Conservation (phyloP, 768 basidiomycete species). For the Agrocybe praecox region DNA sequence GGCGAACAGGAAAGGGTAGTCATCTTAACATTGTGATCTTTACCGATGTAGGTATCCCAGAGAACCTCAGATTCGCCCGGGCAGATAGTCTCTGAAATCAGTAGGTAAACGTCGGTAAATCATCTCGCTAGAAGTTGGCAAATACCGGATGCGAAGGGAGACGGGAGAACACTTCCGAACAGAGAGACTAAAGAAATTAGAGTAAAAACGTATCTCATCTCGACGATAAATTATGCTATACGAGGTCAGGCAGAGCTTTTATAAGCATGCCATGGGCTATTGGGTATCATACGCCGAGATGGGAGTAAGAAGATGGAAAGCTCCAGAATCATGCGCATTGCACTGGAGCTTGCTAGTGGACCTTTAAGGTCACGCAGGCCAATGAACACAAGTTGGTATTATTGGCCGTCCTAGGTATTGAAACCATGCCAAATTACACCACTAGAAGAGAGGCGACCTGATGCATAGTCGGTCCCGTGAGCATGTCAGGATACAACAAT, state of each 20-base stretch:
- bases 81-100: constrained; percentile 7
- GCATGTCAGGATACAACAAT: too few species aligned
- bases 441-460: too few species aligned
- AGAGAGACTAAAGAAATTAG: background rate
- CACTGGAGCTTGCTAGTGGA: constrained; percentile 1
- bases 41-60: constrained; percentile 38
- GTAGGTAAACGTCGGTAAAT: background rate
- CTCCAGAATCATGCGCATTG: background rate
- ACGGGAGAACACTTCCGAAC: background rate
- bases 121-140: too few species aligned
- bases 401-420: too few species aligned
- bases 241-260: background rate
- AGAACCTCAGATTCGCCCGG: constrained; percentile 11
- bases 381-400: too few species aligned
- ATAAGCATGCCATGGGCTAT: background rate
- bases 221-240: background rate
- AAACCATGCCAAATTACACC: too few species aligned
- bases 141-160: constrained; percentile 5
- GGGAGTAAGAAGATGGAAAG: background rate
- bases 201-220: background rate
- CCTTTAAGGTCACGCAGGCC: too few species aligned
- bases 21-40: constrained; percentile 44
- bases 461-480: too few species aligned
- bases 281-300: background rate
- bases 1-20: constrained; percentile 34